Conservation (phyloP, 2,329 filamentous ascomycete genomes). For the Nemania sp. region DNA sequence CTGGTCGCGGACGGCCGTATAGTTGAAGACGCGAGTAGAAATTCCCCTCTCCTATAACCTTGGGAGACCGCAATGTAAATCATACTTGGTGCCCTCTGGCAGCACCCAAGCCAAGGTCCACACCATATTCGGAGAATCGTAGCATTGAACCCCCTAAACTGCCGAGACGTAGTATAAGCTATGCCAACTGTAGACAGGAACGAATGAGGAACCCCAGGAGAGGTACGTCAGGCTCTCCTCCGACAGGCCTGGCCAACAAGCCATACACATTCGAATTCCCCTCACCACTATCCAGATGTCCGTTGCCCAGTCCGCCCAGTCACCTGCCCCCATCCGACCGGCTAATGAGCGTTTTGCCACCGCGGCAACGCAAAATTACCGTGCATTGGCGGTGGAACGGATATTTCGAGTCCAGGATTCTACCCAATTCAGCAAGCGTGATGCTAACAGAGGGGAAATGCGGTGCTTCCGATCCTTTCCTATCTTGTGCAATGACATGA, state of each 20-base stretch:
- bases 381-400: constrained; percentile 4
- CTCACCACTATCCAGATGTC: constrained; percentile 2
- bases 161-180: constrained; percentile 8
- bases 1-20: neutral
- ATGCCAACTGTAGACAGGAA: constrained; percentile 1
- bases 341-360: constrained; percentile 15
- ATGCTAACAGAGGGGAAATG: neutral
- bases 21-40: neutral
- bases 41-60: neutral
- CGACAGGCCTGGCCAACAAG: neutral
- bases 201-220: constrained; percentile 11
- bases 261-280: neutral
- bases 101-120: neutral
- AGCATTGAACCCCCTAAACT: constrained; percentile 5
- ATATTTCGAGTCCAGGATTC: constrained; percentile 7
- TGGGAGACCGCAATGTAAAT: neutral
- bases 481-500: constrained; percentile 8
- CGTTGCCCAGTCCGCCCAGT: neutral
- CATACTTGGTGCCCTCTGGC: neutral
- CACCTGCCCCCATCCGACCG: constrained; percentile 8
- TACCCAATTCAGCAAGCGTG: neutral
- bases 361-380: constrained; percentile 4
- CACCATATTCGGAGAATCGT: neutral
- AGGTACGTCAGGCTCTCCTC: constrained; percentile 2
- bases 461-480: neutral